Evolutionary conservation across 2,329 filamentous ascomycete species (phyloP), one percentile per base, ranked within the genome.

Genomic region (Pestalotiopsis sp.): DNA sequence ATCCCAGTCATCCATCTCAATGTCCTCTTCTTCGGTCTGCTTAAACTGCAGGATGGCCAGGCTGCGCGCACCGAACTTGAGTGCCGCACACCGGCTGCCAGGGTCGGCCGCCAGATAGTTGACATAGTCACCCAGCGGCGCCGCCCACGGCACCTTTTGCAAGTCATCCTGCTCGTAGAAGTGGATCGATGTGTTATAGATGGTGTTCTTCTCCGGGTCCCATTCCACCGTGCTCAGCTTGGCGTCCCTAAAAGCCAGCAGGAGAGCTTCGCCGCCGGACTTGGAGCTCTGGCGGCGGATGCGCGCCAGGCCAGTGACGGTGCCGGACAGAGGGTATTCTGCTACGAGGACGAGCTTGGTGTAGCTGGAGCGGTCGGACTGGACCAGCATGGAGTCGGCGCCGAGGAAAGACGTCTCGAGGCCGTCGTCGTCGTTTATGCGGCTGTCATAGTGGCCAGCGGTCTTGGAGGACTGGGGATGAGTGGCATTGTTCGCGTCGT

Each of bases 131-230:
- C 88, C 89, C 75, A 97, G 82, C 66, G 91, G 88, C 65, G 91
- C 87, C 64, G 92, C 90, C 91, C 94, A 98, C 0, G 95, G 94
- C 70, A 89, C 92, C 65, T 91, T 90, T 72, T 92, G 89, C 70
- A 95, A 84, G 77, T 97, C 94, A 76, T 98, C 94, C 78, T 96
- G 93, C 79, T 99, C 96, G 81, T 98, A 99, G 84, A 94, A 98
- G 82, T 99, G 96, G 75, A 99, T 95, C 64, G 95, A 98, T 70
- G 96, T 89, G 65, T 95, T 98, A 73, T 91, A 90, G 73, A 98
- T 90, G 64, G 88, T 88, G 79, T 92, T 86, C 72, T 89, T 89
- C 77, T 92, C 89, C 9, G 93, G 90, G 77, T 98, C 93, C 96
- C 96, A 99, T 82, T 98, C 93, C 67, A 97, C 86, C 78, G 99